phyloP scores from a whole-genome alignment of 2,329 filamentous ascomycete genomes.

The Capronia americana region DNA sequence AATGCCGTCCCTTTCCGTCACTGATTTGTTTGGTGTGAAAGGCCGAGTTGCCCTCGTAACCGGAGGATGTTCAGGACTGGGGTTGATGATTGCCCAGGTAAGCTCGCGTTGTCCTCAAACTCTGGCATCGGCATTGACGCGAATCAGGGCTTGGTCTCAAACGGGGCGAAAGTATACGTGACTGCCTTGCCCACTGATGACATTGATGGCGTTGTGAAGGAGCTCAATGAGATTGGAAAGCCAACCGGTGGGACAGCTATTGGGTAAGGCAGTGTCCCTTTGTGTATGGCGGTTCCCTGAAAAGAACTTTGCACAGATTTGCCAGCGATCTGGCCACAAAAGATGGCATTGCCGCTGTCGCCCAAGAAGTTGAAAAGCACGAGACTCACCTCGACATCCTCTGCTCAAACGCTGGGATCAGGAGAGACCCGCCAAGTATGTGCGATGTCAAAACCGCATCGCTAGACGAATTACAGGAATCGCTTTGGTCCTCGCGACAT shows the following conservation, averaged over 20 bases:
- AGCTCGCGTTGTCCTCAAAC: conserved; percentile 9
- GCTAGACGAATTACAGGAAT: conserved; percentile 52
- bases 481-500: conserved; percentile 55
- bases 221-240: conserved; percentile 50
- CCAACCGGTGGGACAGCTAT: conserved; percentile 47
- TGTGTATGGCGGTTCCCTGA: conserved; percentile 10
- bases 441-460: conserved; percentile 55
- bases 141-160: conserved; percentile 49
- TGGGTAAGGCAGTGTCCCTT: conserved; percentile 43
- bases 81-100: conserved; percentile 56
- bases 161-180: conserved; percentile 57
- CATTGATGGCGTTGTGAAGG: conserved; percentile 48
- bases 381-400: conserved; percentile 56
- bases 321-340: conserved; percentile 51
- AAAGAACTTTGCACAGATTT: conserved; percentile 32
- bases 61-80: conserved; percentile 54
- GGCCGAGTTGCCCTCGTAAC: conserved; percentile 55
- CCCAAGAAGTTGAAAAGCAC: conserved; percentile 42
- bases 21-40: conserved; percentile 46
- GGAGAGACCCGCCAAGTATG: conserved; percentile 52
- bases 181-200: conserved; percentile 52
- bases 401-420: conserved; percentile 58
- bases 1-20: conserved; percentile 29
- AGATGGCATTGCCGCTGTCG: conserved; percentile 48
- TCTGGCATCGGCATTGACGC: neutral